A percentile compares a stretch with the other conserved stretches of the same genome.
Evolutionary conservation across 2,329 filamentous ascomycete genomes (phyloP).

Genomic region (Aspergillus udagawae): DNA sequence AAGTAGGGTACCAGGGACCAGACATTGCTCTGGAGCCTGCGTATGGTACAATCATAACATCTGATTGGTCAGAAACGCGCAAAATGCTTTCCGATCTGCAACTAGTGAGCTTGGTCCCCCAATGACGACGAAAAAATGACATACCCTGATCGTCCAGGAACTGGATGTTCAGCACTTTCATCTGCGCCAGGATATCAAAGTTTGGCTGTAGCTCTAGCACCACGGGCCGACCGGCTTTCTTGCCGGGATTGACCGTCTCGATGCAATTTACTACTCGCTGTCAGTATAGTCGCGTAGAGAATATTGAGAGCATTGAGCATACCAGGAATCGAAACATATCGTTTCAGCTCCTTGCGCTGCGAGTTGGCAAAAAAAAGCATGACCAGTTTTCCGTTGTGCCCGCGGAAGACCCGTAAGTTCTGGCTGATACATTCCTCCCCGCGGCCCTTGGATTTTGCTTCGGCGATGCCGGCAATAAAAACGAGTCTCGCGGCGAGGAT

Average conservation of each 20-base stretch:
- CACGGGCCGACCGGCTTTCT: constrained; percentile 37
- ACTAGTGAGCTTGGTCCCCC: neutral
- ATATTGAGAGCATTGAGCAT: neutral
- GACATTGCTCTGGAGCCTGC: too few species aligned
- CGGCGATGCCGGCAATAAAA: constrained; percentile 40
- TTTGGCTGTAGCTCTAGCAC: constrained; percentile 36
- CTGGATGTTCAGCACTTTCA: constrained; percentile 35
- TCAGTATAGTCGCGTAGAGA: neutral
- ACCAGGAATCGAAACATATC: constrained; percentile 40
- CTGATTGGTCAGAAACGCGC: constrained; percentile 24
- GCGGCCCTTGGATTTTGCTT: constrained; percentile 42
- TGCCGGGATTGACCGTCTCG: constrained; percentile 34
- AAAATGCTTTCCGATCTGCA: constrained; percentile 29
- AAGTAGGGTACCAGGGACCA: neutral
- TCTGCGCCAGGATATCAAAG: constrained; percentile 38
- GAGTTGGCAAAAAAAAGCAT: constrained; percentile 42
- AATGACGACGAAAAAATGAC: constrained; percentile 4
- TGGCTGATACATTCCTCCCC: constrained; percentile 45
- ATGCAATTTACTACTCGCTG: constrained; percentile 34
- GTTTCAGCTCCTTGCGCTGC: constrained; percentile 37
- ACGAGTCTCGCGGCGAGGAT: constrained; percentile 36
- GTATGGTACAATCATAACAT: constrained; percentile 3
- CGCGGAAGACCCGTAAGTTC: constrained; percentile 38
- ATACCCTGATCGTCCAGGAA: constrained; percentile 40
- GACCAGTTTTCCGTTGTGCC: constrained; percentile 30